Base-by-base conservation (phyloP, 441 rosid species). In the Gossypium trilobum region DNA sequence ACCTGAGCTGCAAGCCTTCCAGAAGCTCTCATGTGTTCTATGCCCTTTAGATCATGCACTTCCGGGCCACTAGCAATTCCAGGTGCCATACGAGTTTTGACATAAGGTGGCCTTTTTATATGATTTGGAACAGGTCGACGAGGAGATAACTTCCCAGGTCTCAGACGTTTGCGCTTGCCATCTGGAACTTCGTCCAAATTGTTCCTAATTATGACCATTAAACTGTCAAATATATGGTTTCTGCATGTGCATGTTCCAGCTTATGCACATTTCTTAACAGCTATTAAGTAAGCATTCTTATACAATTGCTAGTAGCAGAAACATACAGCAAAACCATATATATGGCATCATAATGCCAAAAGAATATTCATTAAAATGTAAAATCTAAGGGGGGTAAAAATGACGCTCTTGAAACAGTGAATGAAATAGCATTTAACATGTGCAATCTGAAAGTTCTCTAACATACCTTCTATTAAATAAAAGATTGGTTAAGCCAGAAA, bases 1-100 rank as follows among this genome's bases (percentile, higher is more conserved):
- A 93, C 97, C 77, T 72, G 85, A 2, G 98, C 97, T 20, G 97
- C 98, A 64, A 93, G 97, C 82, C 76, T 86, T 70, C 98, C 98
- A 6, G 96, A 88, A 81, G 91, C 96, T 83, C 91, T 87, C 96
- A 93, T 93, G 75, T 85, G 71, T 61, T 88, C 90, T 75, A 85
- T 85, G 73, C 98, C 98, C 50, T 80, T 83, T 80, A 78, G 78
- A 72, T 87, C 90, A 76, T 91, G 98, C 63, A 93, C 82, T 83
- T 93, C 94, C 56, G 85, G 83, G 16, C 88, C 94, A 74, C 85
- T 87, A 0, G 87, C 85, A 74, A 93, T 87, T 60, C 97, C 96
- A 9, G 94, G 96, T 0, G 78, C 67, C 70, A 84, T 76, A 56
- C 20, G 25, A 61, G 90, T 75, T 62, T 84, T 83, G 51, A 89